phyloP scores from a whole-genome alignment of 352 stramenopile genomes.

The Blastocystis sp. region DNA sequence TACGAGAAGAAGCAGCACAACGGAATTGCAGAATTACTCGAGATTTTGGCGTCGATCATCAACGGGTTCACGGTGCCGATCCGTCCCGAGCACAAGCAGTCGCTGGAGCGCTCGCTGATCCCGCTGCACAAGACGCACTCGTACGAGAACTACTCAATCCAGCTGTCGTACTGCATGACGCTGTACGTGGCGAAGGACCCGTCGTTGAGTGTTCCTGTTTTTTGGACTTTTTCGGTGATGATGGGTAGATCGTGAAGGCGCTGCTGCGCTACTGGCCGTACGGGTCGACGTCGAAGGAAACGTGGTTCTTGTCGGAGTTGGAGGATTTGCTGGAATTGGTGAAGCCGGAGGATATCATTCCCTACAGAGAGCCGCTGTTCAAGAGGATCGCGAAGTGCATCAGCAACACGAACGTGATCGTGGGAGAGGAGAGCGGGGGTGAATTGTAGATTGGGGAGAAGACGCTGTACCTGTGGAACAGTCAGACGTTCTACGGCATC shows the following conservation, averaged over 20 bases:
- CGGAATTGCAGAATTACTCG: slow-evolving; percentile 93
- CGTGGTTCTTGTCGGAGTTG: slow-evolving; percentile 95
- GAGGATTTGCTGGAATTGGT: slow-evolving; percentile 97
- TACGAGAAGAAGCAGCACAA: slow-evolving; percentile 93
- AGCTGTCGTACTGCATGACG: slow-evolving; percentile 98
- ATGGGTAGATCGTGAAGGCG: slow-evolving; percentile 77
- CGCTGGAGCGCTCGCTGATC: slow-evolving; percentile 91
- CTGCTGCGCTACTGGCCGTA: slow-evolving; percentile 77
- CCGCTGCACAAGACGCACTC: slow-evolving; percentile 96
- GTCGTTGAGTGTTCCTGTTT: slow-evolving; percentile 89
- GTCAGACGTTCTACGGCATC: slow-evolving; percentile 93
- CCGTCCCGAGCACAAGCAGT: slow-evolving; percentile 95
- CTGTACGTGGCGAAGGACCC: slow-evolving; percentile 99
- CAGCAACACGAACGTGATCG: slow-evolving; percentile 75
- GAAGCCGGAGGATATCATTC: slow-evolving; percentile 81
- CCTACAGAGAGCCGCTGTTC: slow-evolving; percentile 74
- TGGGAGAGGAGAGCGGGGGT: slow-evolving; percentile 76
- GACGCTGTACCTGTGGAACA: slow-evolving; percentile 97
- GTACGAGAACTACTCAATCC: slow-evolving; percentile 95
- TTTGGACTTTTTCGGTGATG: no score
- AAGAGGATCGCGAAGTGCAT: slow-evolving; percentile 77
- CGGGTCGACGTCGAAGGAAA: slow-evolving; percentile 78
- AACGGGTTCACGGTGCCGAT: slow-evolving; percentile 99
- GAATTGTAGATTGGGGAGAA: slow-evolving; percentile 86
- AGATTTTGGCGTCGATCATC: slow-evolving; percentile 98